A percentile compares a stretch with the other conserved stretches of the same genome.
Conservation (phyloP, 1,284 basidiomycete species). For the Heterobasidion irregulare region DNA sequence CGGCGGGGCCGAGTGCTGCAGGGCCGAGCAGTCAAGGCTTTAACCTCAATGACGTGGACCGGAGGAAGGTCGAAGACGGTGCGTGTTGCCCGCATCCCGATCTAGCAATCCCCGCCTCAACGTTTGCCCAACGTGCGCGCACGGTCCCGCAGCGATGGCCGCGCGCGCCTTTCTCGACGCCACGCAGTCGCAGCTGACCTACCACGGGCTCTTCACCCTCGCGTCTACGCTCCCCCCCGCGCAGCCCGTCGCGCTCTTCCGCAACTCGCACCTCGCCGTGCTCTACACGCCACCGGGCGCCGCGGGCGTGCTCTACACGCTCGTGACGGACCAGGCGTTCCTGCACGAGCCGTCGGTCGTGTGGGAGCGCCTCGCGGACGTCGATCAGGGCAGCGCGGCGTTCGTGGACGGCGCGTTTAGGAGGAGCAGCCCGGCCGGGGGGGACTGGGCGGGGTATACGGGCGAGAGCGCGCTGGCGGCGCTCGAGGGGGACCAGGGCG, state of each 20-base stretch:
- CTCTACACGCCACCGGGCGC: constrained; percentile 54
- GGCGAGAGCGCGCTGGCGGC: constrained; percentile 3
- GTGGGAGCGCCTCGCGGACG: constrained; percentile 85
- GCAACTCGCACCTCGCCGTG: constrained; percentile 84
- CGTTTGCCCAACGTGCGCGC: neutral
- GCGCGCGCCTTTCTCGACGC: constrained; percentile 65
- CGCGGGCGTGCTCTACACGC: constrained; percentile 56
- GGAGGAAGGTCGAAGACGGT: constrained; percentile 61
- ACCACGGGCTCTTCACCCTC: constrained; percentile 71
- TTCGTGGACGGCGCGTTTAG: constrained; percentile 71
- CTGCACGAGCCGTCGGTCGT: constrained; percentile 69
- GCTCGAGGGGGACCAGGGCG: neutral
- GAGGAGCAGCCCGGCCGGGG: constrained; percentile 59
- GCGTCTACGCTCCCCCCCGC: constrained; percentile 27
- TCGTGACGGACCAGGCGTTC: constrained; percentile 81
- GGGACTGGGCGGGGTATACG: constrained; percentile 63
- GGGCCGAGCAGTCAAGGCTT: constrained; percentile 2
- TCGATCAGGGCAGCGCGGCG: constrained; percentile 68
- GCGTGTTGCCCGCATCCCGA: constrained; percentile 14
- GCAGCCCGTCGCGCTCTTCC: constrained; percentile 69
- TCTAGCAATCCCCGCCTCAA: too few species aligned
- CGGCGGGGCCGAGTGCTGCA: too few species aligned
- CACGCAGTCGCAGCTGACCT: constrained; percentile 79
- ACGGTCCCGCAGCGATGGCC: constrained; percentile 41
- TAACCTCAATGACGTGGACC: constrained; percentile 37